phyloP scores from a whole-genome alignment of 2,329 filamentous ascomycete genomes.

The Botrytis cinerea region DNA sequence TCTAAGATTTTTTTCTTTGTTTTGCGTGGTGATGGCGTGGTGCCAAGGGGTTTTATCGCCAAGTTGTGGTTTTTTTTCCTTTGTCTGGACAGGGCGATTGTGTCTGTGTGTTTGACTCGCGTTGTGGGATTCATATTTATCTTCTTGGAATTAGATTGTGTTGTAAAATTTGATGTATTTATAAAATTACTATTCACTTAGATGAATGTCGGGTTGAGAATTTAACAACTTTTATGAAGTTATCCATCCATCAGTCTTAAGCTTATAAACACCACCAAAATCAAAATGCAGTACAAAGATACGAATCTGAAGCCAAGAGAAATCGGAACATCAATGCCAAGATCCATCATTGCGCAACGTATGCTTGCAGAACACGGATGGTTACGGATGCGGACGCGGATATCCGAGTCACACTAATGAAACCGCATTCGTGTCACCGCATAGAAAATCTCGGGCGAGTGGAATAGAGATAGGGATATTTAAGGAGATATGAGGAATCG shows the following conservation, averaged over 20 bases:
- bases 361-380: neutral
- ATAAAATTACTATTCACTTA: neutral
- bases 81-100: neutral
- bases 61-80: neutral
- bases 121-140: neutral
- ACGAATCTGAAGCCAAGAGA: neutral
- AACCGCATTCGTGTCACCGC: constrained; percentile 7
- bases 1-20: neutral
- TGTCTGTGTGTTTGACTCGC: neutral
- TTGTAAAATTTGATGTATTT: neutral
- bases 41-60: constrained; percentile 13
- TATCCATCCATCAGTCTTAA: neutral
- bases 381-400: neutral
- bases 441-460: neutral
- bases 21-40: constrained; percentile 13
- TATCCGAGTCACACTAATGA: neutral
- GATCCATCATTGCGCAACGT: neutral
- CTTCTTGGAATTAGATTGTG: neutral
- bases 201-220: neutral
- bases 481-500: neutral
- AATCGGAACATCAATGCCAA: constrained; percentile 2
- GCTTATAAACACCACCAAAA: neutral
- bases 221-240: neutral
- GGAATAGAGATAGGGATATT: neutral
- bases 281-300: neutral